Evolutionary conservation across 202 grass and related monocot species (phyloP).

Genomic region (Zizania palustris): DNA sequence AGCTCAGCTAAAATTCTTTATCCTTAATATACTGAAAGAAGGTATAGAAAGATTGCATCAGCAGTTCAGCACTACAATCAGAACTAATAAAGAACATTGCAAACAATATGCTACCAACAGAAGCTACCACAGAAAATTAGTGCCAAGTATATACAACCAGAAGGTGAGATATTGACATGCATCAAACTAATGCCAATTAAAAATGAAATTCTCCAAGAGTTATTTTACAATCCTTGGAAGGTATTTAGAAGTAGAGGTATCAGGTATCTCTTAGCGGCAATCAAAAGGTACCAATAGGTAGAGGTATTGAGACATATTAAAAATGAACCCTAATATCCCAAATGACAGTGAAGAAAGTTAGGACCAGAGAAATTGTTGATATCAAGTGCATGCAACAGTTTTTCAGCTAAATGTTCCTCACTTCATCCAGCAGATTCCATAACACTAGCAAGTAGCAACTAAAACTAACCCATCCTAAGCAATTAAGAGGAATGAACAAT

Average conservation of each 20-base stretch:
- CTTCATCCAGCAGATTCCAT: conserved; percentile 9
- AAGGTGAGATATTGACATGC: background rate
- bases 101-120: conserved; percentile 1
- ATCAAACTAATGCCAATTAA: background rate
- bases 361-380: conserved; percentile 12
- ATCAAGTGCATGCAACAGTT: conserved; percentile 11
- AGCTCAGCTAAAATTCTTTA: background rate
- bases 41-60: background rate
- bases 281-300: background rate
- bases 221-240: background rate
- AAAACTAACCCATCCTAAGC: background rate
- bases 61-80: background rate
- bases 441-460: background rate
- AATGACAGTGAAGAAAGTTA: background rate
- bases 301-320: background rate
- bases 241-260: background rate
- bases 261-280: background rate
- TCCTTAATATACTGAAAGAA: conserved; percentile 10
- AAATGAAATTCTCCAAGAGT: background rate
- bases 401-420: conserved; percentile 15
- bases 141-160: background rate
- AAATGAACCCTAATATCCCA: background rate
- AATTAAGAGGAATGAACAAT: background rate
- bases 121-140: background rate
- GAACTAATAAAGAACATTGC: conserved; percentile 6